Evolutionary conservation across 768 basidiomycete genomes (phyloP).

Genomic region (Pulveroboletus sp.): DNA sequence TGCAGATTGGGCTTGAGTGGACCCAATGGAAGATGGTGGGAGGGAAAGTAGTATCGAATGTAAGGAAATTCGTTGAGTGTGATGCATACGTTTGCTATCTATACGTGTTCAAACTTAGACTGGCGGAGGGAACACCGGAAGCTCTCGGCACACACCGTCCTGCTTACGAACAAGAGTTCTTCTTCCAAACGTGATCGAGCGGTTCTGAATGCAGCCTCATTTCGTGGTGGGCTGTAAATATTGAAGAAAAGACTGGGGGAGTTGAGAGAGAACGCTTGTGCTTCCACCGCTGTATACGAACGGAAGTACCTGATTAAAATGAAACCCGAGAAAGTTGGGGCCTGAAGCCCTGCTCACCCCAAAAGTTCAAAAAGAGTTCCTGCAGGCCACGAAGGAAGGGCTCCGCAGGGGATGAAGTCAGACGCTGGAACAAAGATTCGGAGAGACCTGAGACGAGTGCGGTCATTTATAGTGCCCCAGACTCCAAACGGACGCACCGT

Average conservation of each 20-base stretch:
- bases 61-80: constrained; percentile 88
- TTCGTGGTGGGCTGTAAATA: constrained; percentile 80
- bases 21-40: constrained; percentile 78
- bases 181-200: constrained; percentile 80
- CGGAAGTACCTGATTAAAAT: constrained; percentile 8
- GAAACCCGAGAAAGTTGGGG: neutral
- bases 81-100: constrained; percentile 89
- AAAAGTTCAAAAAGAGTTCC: constrained; percentile 91
- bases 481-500: constrained; percentile 48
- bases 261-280: constrained; percentile 78
- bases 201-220: constrained; percentile 57
- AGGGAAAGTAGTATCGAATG: constrained; percentile 88
- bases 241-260: constrained; percentile 81
- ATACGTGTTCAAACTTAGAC: constrained; percentile 5
- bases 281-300: constrained; percentile 63
- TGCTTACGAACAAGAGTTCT: constrained; percentile 73
- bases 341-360: constrained; percentile 55
- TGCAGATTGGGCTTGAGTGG: constrained; percentile 66
- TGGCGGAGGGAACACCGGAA: neutral
- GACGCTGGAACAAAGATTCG: constrained; percentile 69
- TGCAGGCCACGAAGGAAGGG: constrained; percentile 71
- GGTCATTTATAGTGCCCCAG: neutral
- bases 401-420: constrained; percentile 73
- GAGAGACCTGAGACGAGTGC: constrained; percentile 51
- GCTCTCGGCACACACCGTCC: constrained; percentile 43